phyloP scores from a whole-genome alignment of 2,329 filamentous ascomycete species.

The Aureobasidium sp. region DNA sequence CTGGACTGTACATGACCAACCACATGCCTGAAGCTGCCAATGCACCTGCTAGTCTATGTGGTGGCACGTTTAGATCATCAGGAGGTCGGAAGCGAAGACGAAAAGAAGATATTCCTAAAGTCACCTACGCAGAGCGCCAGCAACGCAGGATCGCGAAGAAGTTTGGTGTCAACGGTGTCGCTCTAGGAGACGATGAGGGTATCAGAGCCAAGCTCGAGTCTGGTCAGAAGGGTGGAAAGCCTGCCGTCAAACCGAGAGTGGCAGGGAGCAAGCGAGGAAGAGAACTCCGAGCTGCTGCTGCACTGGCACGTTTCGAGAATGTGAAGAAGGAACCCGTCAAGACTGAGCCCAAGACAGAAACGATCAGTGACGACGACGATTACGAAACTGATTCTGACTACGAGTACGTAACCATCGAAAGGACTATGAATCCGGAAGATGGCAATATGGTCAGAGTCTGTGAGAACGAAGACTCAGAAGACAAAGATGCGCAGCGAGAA shows the following conservation, averaged over 20 bases:
- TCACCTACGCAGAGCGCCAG: slow-evolving; percentile 58
- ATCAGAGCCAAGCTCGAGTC: slow-evolving; percentile 56
- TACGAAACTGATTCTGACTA: slow-evolving; percentile 37
- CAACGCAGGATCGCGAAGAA: slow-evolving; percentile 65
- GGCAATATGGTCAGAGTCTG: slow-evolving; percentile 68
- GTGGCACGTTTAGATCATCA: slow-evolving; percentile 63
- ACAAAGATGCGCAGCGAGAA: slow-evolving; percentile 55
- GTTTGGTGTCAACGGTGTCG: slow-evolving; percentile 62
- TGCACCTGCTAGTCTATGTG: slow-evolving; percentile 58
- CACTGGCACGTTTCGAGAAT: slow-evolving; percentile 61
- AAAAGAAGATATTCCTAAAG: slow-evolving; percentile 44
- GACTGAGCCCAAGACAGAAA: slow-evolving; percentile 26
- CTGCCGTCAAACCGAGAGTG: slow-evolving; percentile 57
- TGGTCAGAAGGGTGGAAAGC: not conserved
- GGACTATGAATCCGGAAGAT: slow-evolving; percentile 53
- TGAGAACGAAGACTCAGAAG: slow-evolving; percentile 47
- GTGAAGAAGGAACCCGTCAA: slow-evolving; percentile 29
- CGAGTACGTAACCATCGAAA: slow-evolving; percentile 54
- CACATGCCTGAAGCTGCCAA: slow-evolving; percentile 43
- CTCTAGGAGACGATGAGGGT: slow-evolving; percentile 61
- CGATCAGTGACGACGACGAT: slow-evolving; percentile 33
- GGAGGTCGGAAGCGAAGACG: slow-evolving; percentile 42
- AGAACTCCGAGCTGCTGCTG: slow-evolving; percentile 68
- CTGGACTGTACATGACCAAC: slow-evolving; percentile 55
- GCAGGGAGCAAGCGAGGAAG: slow-evolving; percentile 66